Conservation (phyloP, 306 rosid genomes). For the Acacia melanoxylon region DNA sequence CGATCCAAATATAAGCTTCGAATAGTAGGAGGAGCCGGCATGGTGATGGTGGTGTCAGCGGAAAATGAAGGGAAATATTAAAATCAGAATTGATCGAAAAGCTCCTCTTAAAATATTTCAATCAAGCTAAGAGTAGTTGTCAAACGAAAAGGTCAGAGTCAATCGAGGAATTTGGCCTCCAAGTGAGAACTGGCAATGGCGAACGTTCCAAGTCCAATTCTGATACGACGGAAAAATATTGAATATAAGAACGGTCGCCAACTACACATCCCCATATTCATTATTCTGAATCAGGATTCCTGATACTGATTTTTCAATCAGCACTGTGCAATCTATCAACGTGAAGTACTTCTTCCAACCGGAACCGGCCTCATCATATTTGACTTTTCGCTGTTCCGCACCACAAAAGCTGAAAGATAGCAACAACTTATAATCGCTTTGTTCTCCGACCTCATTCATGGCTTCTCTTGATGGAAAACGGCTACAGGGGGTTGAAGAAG, state of each 20-base stretch:
- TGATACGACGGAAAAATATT: not conserved
- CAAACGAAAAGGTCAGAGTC: not conserved
- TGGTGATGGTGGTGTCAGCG: not conserved
- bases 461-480: constrained; percentile 34
- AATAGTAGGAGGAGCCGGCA: not conserved
- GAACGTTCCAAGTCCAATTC: not conserved
- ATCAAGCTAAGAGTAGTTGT: not conserved
- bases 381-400: not conserved
- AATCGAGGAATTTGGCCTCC: not conserved
- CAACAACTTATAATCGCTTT: not conserved
- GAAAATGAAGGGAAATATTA: not conserved
- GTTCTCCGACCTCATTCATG: constrained; percentile 21
- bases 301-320: not conserved
- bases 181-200: not conserved
- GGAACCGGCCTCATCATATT: not conserved
- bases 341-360: not conserved
- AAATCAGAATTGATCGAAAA: too few relatives aligned
- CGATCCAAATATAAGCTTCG: not conserved
- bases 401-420: not conserved
- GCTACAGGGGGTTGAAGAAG: not conserved
- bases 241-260: not conserved
- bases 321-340: not conserved
- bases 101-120: too few relatives aligned
- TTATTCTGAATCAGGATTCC: not conserved
- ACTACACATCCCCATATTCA: not conserved